Evolutionary conservation across 805 yeast species (phyloP).

Genomic region (Blastobotrys attinorum): DNA sequence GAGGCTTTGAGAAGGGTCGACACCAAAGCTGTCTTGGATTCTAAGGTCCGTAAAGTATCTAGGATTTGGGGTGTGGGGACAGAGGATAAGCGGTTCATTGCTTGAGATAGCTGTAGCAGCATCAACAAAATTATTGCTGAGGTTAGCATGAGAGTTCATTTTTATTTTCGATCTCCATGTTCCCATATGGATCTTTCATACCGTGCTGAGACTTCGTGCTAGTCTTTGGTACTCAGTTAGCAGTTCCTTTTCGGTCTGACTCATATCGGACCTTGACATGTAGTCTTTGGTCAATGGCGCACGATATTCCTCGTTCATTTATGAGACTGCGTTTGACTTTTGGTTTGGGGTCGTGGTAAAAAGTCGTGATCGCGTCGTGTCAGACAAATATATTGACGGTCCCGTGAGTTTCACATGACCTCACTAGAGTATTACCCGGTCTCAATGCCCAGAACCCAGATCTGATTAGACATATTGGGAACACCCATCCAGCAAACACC

Average conservation of each 20-base stretch:
- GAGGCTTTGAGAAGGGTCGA: slow-evolving; percentile 63
- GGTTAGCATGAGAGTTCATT: too few relatives aligned
- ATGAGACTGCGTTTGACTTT: not conserved
- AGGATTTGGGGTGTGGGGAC: slow-evolving; percentile 30
- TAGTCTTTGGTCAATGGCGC: slow-evolving; percentile 4
- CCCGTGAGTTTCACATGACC: too few relatives aligned
- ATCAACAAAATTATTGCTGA: not conserved
- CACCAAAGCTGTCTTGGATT: slow-evolving; percentile 54
- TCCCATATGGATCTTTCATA: slow-evolving; percentile 11
- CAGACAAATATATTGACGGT: too few relatives aligned
- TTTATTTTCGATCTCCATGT: slow-evolving; percentile 8
- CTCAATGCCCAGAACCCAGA: too few relatives aligned
- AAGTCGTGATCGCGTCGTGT: too few relatives aligned
- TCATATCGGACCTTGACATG: slow-evolving; percentile 5
- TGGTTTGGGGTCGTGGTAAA: not conserved
- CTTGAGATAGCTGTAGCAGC: slow-evolving; percentile 13
- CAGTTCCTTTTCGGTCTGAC: slow-evolving; percentile 28
- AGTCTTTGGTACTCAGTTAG: slow-evolving; percentile 34
- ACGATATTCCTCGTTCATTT: not conserved
- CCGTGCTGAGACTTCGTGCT: slow-evolving; percentile 29
- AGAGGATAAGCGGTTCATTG: slow-evolving; percentile 11
- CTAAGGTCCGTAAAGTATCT: slow-evolving; percentile 51
- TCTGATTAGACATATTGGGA: too few relatives aligned
- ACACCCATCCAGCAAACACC: too few relatives aligned
- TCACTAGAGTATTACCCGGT: too few relatives aligned